Percentiles rank a stretch among this genome's conserved stretches.
These are phyloP conservation scores for Elaeis guineensis DNA, from an alignment of 176 grass and related monocot genomes.

Conservation along the genomic window DNA sequence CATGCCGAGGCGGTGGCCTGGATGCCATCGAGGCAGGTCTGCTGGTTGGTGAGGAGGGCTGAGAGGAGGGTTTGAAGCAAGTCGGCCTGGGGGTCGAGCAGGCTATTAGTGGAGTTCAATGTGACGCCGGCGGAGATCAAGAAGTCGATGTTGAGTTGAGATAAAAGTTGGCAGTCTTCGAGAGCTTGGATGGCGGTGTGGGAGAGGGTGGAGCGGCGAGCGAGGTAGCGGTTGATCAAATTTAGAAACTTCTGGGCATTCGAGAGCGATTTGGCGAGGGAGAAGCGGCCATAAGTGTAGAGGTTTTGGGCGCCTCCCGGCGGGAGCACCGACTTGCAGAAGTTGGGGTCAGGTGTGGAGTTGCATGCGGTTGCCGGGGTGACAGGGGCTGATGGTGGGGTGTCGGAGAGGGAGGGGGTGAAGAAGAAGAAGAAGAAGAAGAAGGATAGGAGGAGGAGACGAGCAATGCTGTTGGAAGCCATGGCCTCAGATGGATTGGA, in stretches of 20 bases:
- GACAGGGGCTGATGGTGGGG: conserved; percentile 28
- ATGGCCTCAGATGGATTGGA: neutral
- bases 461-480: neutral
- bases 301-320: conserved; percentile 37
- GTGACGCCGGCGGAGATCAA: conserved; percentile 31
- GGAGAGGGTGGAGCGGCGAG: conserved; percentile 32
- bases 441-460: neutral
- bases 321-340: conserved; percentile 57
- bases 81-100: conserved; percentile 61
- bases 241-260: conserved; percentile 37
- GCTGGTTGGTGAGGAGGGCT: conserved; percentile 80
- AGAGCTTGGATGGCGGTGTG: conserved; percentile 38
- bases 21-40: conserved; percentile 73
- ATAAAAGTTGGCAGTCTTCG: conserved; percentile 63
- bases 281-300: conserved; percentile 70
- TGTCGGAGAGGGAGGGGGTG: conserved; percentile 17
- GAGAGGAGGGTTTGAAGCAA: conserved; percentile 69
- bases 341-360: conserved; percentile 43
- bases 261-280: conserved; percentile 55
- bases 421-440: conserved; percentile 2
- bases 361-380: conserved; percentile 47
- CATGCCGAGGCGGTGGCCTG: conserved; percentile 49
- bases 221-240: conserved; percentile 44
- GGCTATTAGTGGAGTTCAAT: conserved; percentile 32
- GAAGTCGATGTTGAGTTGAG: conserved; percentile 73